These are phyloP conservation scores for Begonia fuchsioides DNA, from an alignment of 306 rosid species.

Conservation along the genomic window DNA sequence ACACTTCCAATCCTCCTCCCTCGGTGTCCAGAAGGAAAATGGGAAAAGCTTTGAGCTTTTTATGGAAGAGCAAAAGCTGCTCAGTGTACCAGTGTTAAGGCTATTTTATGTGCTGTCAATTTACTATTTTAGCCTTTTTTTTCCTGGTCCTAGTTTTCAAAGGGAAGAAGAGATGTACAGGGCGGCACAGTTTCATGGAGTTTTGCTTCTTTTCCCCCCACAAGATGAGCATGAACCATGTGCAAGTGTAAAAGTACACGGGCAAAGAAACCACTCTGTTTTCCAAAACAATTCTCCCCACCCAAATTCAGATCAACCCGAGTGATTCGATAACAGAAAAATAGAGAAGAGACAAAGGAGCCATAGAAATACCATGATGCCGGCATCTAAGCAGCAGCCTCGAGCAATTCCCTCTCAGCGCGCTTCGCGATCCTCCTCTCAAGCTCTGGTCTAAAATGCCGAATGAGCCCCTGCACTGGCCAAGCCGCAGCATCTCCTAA, in stretches of 20 bases:
- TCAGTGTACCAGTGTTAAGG: slow-evolving; percentile 77
- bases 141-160: slow-evolving; percentile 14
- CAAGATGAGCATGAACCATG: neutral
- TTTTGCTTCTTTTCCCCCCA: slow-evolving; percentile 22
- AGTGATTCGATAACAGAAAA: too few relatives aligned
- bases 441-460: slow-evolving; percentile 97
- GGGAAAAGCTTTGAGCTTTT: slow-evolving; percentile 50
- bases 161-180: slow-evolving; percentile 74
- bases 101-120: slow-evolving; percentile 36
- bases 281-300: too few relatives aligned
- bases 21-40: slow-evolving; percentile 57
- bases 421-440: slow-evolving; percentile 87
- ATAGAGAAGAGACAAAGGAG: neutral
- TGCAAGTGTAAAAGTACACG: neutral
- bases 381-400: slow-evolving; percentile 57
- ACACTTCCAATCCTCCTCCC: slow-evolving; percentile 17
- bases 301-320: too few relatives aligned
- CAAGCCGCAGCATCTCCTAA: slow-evolving; percentile 99
- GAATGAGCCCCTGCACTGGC: slow-evolving; percentile 99
- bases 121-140: slow-evolving; percentile 22
- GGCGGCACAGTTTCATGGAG: slow-evolving; percentile 57
- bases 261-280: too few relatives aligned
- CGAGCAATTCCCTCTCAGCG: slow-evolving; percentile 81
- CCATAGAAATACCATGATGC: slow-evolving; percentile 28
- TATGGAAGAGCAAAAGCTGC: slow-evolving; percentile 84